These are phyloP conservation scores for Ogataea nonfermentans DNA, from an alignment of 805 yeast species.

Conservation along the genomic window DNA sequence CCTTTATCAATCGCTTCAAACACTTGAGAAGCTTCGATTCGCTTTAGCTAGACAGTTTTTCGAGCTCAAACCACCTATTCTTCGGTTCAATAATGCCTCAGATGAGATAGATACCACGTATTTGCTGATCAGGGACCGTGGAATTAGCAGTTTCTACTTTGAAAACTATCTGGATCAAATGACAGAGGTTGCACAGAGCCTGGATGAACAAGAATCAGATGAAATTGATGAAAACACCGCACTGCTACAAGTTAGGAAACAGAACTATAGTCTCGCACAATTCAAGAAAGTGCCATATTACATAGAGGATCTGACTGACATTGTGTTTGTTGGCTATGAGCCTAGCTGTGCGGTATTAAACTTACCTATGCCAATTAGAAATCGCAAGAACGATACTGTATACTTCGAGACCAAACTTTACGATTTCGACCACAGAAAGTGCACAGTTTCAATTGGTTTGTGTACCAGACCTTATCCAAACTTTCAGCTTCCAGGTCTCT, in stretches of 20 bases:
- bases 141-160: constrained; percentile 34
- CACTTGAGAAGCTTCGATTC: constrained; percentile 26
- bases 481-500: constrained; percentile 73
- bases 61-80: constrained; percentile 25
- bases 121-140: constrained; percentile 36
- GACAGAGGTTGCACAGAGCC: constrained; percentile 18
- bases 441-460: constrained; percentile 63
- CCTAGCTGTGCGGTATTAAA: constrained; percentile 31
- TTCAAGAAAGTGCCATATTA: constrained; percentile 26
- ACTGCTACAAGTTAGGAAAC: constrained; percentile 15
- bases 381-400: constrained; percentile 47
- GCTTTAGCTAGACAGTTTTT: constrained; percentile 26
- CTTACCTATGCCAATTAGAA: constrained; percentile 35
- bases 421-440: constrained; percentile 40
- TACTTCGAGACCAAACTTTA: constrained; percentile 65
- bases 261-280: constrained; percentile 16
- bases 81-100: constrained; percentile 26
- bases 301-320: constrained; percentile 35
- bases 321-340: constrained; percentile 25
- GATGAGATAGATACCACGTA: constrained; percentile 30
- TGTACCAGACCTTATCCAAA: constrained; percentile 73
- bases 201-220: constrained; percentile 1
- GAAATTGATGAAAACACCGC: constrained; percentile 21
- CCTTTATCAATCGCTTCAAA: constrained; percentile 20
- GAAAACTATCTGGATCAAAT: constrained; percentile 33